A percentile compares a stretch with the other conserved stretches of the same genome.
These are phyloP conservation scores for Penicillium simplicissimum DNA, from an alignment of 495 filamentous ascomycete genomes.

Conservation along the genomic window DNA sequence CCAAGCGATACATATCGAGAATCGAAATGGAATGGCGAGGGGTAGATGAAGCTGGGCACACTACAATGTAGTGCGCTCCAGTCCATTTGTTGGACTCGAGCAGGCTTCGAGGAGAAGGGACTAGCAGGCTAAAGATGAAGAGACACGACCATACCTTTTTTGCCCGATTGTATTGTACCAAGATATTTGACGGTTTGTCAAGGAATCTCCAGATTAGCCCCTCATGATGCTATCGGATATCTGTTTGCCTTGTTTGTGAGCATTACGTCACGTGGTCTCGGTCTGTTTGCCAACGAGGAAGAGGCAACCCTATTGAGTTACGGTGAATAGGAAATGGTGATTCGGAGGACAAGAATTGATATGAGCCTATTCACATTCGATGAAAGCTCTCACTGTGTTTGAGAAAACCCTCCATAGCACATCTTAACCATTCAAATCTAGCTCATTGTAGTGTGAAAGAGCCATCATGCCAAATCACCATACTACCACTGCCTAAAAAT, in stretches of 20 bases:
- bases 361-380: too few relatives aligned
- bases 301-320: neutral
- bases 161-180: neutral
- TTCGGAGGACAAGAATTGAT: too few relatives aligned
- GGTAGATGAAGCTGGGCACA: neutral
- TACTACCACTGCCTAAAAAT: neutral
- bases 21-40: neutral
- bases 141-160: conserved; percentile 6
- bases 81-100: too few relatives aligned
- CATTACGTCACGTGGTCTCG: conserved; percentile 15
- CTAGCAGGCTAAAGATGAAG: neutral
- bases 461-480: neutral
- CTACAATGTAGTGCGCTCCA: neutral
- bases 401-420: too few relatives aligned
- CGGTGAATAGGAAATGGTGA: neutral
- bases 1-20: neutral
- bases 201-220: conserved; percentile 10
- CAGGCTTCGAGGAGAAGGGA: neutral
- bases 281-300: neutral
- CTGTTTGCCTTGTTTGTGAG: conserved; percentile 29
- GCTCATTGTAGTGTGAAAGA: neutral
- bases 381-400: too few relatives aligned
- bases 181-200: neutral
- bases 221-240: conserved; percentile 23
- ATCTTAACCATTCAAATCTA: too few relatives aligned